Evolutionary conservation across 1,284 basidiomycete genomes (phyloP), one percentile per base, ranked within the genome.

Genomic region (Leccinum fuscescens): DNA sequence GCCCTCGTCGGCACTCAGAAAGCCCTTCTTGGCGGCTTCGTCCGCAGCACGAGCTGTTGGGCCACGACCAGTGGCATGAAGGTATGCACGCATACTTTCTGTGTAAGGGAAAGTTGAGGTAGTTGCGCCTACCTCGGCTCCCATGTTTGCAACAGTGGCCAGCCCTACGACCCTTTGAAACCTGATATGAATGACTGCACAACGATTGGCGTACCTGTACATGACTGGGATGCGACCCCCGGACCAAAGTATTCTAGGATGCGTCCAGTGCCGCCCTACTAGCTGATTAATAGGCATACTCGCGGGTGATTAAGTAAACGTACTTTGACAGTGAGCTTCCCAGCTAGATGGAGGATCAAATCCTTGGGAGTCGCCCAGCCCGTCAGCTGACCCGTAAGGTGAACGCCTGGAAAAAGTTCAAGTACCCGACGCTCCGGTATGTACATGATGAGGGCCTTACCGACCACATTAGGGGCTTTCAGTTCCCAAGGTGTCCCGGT

Each of bases 101-200:
- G 94, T 95, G 78, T 98, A 99, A 12, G 96, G 96, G 84, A 99
- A 99, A 3, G 93, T 94, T 1, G 94, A 96, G 0, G 97, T 98
- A 2, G 97, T 99, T 6, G 97, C 97, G 52, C 97, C 97, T 27
- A 99, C 94, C 80, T 99, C 97, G 22, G 97, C 97, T 62, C 97
- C 97, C 97, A 99, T 99, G 78, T 98, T 98, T 59, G 93, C 90
- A 63, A 98, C 92, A 4, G 95, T 98, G 0, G 96, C 95, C 56
- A 98, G 77, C 65, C 94, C 90, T 90, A 57, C 22, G 54, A 59
- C 37, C 17, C 6, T 49, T 54, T 24, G 6, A 56, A 37, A 48
- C 15, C 14, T 48, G 7, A 11, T 31, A 39, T 4, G 4, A 44
- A 6, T 20, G 17, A 35, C 20, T 6, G 14, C n/a, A 56, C 5